Conservation (phyloP, 2,329 filamentous ascomycete species). For the Dothideomycetes sp. region DNA sequence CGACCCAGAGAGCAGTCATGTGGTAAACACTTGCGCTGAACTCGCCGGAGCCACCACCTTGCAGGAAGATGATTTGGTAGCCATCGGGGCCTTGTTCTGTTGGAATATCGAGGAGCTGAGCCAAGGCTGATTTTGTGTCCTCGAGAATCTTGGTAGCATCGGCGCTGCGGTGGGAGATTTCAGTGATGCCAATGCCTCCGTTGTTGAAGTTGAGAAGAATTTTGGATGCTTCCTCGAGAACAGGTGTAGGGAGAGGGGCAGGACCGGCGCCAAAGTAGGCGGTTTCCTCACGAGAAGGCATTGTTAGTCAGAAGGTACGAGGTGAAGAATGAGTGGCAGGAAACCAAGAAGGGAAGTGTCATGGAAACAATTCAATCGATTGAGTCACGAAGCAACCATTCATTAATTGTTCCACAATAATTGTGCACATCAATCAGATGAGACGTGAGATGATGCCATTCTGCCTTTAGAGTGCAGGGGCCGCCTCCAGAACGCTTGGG, state of each 20-base stretch:
- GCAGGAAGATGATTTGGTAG: constrained; percentile 84
- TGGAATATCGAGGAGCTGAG: constrained; percentile 68
- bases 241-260: constrained; percentile 70
- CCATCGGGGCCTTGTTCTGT: constrained; percentile 63
- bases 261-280: constrained; percentile 87
- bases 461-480: no score
- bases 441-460: no score
- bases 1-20: constrained; percentile 73
- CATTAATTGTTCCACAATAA: no score
- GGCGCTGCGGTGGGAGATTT: constrained; percentile 80
- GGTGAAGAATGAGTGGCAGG: no score
- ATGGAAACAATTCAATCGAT: no score
- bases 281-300: constrained; percentile 67
- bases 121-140: constrained; percentile 65
- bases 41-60: constrained; percentile 75
- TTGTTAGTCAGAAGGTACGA: no score
- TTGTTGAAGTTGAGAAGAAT: constrained; percentile 74
- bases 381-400: no score
- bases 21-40: constrained; percentile 82
- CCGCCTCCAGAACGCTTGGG: no score
- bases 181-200: constrained; percentile 75
- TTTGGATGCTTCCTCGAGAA: constrained; percentile 66
- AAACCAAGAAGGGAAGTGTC: no score
- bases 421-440: no score
- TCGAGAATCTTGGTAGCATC: constrained; percentile 72